These are phyloP conservation scores for Sparassis latifolia DNA, from an alignment of 1,284 basidiomycete genomes.

Conservation along the genomic window DNA sequence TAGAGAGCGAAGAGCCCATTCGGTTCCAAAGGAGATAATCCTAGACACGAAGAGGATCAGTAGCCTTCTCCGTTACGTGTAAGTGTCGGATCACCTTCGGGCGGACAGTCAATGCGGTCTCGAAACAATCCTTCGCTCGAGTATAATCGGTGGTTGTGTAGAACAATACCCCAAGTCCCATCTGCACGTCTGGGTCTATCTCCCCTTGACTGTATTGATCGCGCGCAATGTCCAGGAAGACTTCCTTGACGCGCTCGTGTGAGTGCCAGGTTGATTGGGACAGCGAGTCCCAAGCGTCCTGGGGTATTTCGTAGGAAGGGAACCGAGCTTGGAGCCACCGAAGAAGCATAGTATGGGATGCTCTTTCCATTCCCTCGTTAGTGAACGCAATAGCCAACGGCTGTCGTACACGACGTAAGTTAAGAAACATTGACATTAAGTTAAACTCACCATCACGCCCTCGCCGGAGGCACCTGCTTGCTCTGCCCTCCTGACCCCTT, in stretches of 20 bases:
- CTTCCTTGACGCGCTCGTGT: slow-evolving; percentile 76
- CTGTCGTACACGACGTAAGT: slow-evolving; percentile 32
- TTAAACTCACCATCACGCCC: slow-evolving; percentile 70
- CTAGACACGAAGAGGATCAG: slow-evolving; percentile 26
- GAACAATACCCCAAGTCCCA: slow-evolving; percentile 89
- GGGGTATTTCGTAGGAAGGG: slow-evolving; percentile 56
- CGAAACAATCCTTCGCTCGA: slow-evolving; percentile 87
- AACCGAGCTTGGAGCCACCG: slow-evolving; percentile 81
- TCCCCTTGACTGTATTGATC: slow-evolving; percentile 63
- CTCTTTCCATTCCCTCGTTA: slow-evolving; percentile 91
- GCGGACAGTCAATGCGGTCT: slow-evolving; percentile 71
- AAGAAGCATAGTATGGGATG: slow-evolving; percentile 83
- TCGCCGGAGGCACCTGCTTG: slow-evolving; percentile 58
- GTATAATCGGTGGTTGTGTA: slow-evolving; percentile 82
- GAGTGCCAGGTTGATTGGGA: slow-evolving; percentile 79
- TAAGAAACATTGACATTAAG: background rate
- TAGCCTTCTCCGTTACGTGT: background rate
- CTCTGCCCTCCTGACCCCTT: slow-evolving; percentile 63
- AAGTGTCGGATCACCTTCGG: slow-evolving; percentile 47
- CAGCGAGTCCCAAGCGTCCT: slow-evolving; percentile 53
- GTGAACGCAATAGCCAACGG: slow-evolving; percentile 96
- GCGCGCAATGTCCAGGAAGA: slow-evolving; percentile 83
- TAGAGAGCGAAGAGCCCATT: slow-evolving; percentile 91
- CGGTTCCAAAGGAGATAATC: slow-evolving; percentile 98
- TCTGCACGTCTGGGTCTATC: slow-evolving; percentile 91